Conservation (phyloP, 2,329 filamentous ascomycete genomes). For the Pleurostoma richardsiae region DNA sequence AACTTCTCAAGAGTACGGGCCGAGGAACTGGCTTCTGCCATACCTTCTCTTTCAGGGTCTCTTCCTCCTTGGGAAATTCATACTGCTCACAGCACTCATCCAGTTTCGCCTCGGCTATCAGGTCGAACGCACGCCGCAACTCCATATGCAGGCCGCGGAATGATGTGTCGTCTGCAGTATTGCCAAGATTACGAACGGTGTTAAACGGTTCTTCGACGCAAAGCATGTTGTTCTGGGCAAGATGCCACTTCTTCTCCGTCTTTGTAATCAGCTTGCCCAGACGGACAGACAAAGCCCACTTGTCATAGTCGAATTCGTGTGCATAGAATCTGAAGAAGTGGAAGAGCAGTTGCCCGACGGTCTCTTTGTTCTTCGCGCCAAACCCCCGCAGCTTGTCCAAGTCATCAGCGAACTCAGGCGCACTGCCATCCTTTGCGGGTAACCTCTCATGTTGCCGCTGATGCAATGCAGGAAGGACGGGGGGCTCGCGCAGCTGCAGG, state of each 20-base stretch:
- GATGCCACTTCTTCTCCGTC: conserved; percentile 83
- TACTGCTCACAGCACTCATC: conserved; percentile 83
- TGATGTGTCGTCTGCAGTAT: conserved; percentile 92
- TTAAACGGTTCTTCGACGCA: conserved; percentile 99
- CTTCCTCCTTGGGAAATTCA: conserved; percentile 80
- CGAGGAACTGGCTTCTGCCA: conserved; percentile 55
- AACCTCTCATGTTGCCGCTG: conserved; percentile 61
- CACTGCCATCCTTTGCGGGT: conserved; percentile 56
- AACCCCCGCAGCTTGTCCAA: conserved; percentile 68
- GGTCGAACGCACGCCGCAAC: conserved; percentile 79
- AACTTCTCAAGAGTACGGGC: conserved; percentile 54
- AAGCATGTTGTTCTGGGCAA: conserved; percentile 72
- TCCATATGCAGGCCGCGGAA: conserved; percentile 89
- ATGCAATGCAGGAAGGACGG: conserved; percentile 82
- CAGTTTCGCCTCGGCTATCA: conserved; percentile 73
- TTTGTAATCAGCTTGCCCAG: conserved; percentile 75
- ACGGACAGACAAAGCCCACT: conserved; percentile 77
- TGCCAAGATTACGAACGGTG: conserved; percentile 79
- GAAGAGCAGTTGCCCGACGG: conserved; percentile 81
- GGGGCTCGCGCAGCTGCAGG: conserved; percentile 78
- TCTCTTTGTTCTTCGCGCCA: conserved; percentile 75
- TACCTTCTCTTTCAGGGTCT: conserved; percentile 31
- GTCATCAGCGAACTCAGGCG: conserved; percentile 83
- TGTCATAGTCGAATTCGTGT: conserved; percentile 87
- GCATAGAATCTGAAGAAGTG: conserved; percentile 94